A percentile compares a stretch with the other conserved stretches of the same genome.
Conservation (phyloP, 2,329 filamentous ascomycete genomes). For the Hypoxylon sp. region DNA sequence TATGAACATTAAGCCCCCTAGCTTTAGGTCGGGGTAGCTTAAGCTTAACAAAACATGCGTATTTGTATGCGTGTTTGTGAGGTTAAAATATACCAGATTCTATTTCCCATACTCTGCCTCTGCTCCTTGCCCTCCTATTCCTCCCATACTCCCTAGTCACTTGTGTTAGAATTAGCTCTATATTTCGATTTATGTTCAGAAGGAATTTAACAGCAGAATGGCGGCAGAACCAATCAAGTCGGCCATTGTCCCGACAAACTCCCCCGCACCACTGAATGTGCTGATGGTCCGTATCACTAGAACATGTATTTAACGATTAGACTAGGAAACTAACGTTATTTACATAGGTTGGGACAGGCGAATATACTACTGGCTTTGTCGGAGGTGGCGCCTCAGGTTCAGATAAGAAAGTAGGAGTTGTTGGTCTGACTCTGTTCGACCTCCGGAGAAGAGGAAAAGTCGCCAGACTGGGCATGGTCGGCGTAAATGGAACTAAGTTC, state of each 20-base stretch:
- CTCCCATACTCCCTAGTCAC: constrained; percentile 5
- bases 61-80: constrained; percentile 8
- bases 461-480: constrained; percentile 87
- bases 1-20: constrained; percentile 18
- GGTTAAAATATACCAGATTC: constrained; percentile 14
- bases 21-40: constrained; percentile 33
- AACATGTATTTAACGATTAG: not conserved
- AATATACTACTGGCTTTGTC: constrained; percentile 97
- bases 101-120: not conserved
- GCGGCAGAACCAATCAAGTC: constrained; percentile 47
- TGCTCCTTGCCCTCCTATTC: constrained; percentile 1
- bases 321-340: constrained; percentile 36
- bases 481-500: constrained; percentile 89
- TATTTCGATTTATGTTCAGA: not conserved
- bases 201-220: constrained; percentile 34
- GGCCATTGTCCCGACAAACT: constrained; percentile 33
- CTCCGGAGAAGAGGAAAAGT: constrained; percentile 91
- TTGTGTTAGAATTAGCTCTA: constrained; percentile 6
- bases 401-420: constrained; percentile 97
- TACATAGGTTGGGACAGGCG: constrained; percentile 84
- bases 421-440: constrained; percentile 91
- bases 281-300: constrained; percentile 71
- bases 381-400: constrained; percentile 85
- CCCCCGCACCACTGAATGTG: constrained; percentile 70
- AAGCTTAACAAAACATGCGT: constrained; percentile 21